Evolutionary conservation across 306 rosid genomes (phyloP).

Genomic region (Quercus berberidifolia): DNA sequence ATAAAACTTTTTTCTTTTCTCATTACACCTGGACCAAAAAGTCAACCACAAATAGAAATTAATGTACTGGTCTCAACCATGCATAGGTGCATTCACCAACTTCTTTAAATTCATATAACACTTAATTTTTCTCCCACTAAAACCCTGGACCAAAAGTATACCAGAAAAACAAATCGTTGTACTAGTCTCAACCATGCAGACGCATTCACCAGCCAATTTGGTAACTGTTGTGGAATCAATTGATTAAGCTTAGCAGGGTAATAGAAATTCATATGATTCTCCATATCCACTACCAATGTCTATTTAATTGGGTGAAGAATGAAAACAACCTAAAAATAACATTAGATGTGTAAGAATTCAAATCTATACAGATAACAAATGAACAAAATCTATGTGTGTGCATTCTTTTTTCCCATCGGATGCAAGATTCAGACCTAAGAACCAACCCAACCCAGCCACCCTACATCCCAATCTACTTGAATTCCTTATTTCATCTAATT

Average conservation of each 20-base stretch:
- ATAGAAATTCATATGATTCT: background rate
- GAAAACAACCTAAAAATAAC: background rate
- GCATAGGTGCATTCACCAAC: slow-evolving; percentile 1
- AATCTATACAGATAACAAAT: background rate
- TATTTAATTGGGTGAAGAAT: background rate
- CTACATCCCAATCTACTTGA: background rate
- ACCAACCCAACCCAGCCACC: background rate
- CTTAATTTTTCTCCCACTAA: background rate
- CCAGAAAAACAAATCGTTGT: no score
- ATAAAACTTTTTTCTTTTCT: no score
- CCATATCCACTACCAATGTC: background rate
- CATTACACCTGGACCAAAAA: no score
- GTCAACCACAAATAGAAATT: no score
- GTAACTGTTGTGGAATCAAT: background rate
- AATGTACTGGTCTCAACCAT: background rate
- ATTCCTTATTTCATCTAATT: background rate
- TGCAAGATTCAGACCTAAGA: background rate
- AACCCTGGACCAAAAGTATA: background rate
- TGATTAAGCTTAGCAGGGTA: background rate
- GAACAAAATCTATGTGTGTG: no score
- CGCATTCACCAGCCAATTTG: no score
- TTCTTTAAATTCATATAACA: background rate
- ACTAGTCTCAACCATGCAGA: no score
- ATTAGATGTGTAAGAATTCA: background rate
- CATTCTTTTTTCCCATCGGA: no score